phyloP scores from a whole-genome alignment of 1,284 basidiomycete genomes.

The Athelia psychrophila region DNA sequence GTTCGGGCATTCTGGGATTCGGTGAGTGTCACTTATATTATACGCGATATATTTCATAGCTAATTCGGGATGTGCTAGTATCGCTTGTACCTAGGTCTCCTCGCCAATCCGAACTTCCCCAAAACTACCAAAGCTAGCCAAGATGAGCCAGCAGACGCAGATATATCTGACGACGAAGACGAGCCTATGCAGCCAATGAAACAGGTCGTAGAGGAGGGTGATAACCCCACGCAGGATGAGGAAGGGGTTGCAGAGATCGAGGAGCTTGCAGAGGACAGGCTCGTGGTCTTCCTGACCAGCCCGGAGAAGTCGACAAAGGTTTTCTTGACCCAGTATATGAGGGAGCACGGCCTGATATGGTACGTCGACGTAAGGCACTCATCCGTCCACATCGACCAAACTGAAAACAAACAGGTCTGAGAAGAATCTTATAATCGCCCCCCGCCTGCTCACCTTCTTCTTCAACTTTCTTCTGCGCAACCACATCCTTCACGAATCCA shows the following conservation, averaged over 20 bases:
- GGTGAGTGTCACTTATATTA: constrained; percentile 33
- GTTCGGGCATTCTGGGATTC: constrained; percentile 59
- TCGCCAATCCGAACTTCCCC: constrained; percentile 34
- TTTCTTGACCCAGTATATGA: constrained; percentile 65
- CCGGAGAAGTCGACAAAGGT: constrained; percentile 50
- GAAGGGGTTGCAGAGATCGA: constrained; percentile 23
- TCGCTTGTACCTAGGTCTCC: constrained; percentile 51
- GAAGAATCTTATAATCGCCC: constrained; percentile 41
- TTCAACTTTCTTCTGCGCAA: constrained; percentile 58
- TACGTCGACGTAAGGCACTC: constrained; percentile 27
- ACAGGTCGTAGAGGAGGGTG: constrained; percentile 3
- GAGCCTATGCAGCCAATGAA: not conserved
- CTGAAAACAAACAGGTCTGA: constrained; percentile 34
- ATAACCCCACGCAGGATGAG: constrained; percentile 27
- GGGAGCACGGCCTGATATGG: constrained; percentile 63
- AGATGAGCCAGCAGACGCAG: constrained; percentile 21
- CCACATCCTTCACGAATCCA: constrained; percentile 41
- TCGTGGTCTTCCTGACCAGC: constrained; percentile 53
- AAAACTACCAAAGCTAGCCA: constrained; percentile 23
- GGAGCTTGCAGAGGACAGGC: constrained; percentile 37
- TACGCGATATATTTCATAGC: not conserved
- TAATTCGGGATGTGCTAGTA: constrained; percentile 37
- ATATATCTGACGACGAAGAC: constrained; percentile 14
- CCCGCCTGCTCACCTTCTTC: constrained; percentile 60
- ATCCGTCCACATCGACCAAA: not conserved